phyloP scores from a whole-genome alignment of 2,329 filamentous ascomycete species.

The Decorospora gaudefroyi region DNA sequence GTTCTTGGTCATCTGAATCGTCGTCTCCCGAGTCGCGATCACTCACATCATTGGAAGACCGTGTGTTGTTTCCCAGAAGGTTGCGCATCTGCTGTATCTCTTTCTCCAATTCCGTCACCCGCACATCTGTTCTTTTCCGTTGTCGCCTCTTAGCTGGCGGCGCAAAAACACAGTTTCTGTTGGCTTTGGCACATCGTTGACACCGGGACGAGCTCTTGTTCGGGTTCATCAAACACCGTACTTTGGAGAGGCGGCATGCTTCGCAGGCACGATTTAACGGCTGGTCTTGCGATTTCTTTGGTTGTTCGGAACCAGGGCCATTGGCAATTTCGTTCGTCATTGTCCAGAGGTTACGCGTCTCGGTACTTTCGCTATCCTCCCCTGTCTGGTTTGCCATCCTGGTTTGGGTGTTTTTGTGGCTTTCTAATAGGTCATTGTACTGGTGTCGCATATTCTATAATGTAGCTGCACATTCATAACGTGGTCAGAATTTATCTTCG shows the following conservation, averaged over 20 bases:
- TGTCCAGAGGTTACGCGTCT: conserved; percentile 14
- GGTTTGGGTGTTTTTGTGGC: background rate
- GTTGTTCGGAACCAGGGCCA: conserved; percentile 21
- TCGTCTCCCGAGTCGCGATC: conserved; percentile 40
- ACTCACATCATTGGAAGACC: conserved; percentile 30
- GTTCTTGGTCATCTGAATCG: conserved; percentile 26
- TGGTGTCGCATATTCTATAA: background rate
- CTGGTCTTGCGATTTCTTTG: conserved; percentile 33
- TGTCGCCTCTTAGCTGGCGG: conserved; percentile 45
- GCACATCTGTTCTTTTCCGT: conserved; percentile 45
- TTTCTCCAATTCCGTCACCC: conserved; percentile 45
- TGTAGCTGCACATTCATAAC: conserved; percentile 3
- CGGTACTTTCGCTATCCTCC: conserved; percentile 10
- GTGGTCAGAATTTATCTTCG: background rate
- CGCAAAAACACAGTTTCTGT: conserved; percentile 41
- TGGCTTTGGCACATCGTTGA: conserved; percentile 45
- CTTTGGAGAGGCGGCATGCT: conserved; percentile 44
- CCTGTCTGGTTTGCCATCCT: conserved; percentile 19
- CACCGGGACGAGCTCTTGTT: conserved; percentile 36
- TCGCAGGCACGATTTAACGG: conserved; percentile 46
- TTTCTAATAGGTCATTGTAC: background rate
- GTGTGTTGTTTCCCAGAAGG: conserved; percentile 32
- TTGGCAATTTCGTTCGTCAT: conserved; percentile 21
- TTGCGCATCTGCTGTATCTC: conserved; percentile 45
- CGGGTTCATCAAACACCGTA: conserved; percentile 40